These are phyloP conservation scores for Sporothrix luriei DNA, from an alignment of 2,329 filamentous ascomycete genomes.

Conservation along the genomic window DNA sequence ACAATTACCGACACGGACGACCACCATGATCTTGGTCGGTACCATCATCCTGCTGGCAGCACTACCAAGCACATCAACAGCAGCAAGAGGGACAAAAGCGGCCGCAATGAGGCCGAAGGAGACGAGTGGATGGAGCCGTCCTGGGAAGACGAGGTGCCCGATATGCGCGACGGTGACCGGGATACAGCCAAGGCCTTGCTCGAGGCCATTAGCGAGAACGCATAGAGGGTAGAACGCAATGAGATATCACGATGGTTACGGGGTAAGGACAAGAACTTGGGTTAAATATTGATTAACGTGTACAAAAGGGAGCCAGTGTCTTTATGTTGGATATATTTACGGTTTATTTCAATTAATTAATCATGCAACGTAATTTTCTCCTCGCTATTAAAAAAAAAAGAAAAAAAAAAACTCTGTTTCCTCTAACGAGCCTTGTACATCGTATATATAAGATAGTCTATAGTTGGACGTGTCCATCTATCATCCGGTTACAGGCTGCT, in stretches of 20 bases:
- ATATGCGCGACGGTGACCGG: constrained; percentile 40
- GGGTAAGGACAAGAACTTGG: background rate
- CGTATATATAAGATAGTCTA: background rate
- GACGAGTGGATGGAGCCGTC: constrained; percentile 47
- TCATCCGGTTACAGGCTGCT: constrained; percentile 31
- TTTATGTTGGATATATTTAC: background rate
- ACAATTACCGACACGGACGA: constrained; percentile 2
- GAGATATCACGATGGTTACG: background rate
- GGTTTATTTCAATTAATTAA: background rate
- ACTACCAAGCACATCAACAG: constrained; percentile 30
- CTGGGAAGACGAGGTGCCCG: constrained; percentile 39
- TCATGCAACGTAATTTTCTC: background rate
- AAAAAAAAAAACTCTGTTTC: too few species aligned
- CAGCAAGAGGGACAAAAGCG: constrained; percentile 32
- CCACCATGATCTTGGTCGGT: background rate
- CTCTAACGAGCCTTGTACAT: background rate
- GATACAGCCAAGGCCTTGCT: constrained; percentile 47
- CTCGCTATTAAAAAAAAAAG: background rate
- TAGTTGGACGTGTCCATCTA: background rate
- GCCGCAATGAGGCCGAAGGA: constrained; percentile 37
- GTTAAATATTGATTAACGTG: background rate
- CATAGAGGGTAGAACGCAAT: constrained; percentile 16
- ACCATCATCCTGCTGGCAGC: background rate
- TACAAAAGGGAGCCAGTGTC: background rate
- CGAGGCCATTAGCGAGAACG: constrained; percentile 44